Evolutionary conservation across 1,139 yeast species (phyloP), one percentile per base, ranked within the genome.

Genomic region (Yamadazyma triangularis): DNA sequence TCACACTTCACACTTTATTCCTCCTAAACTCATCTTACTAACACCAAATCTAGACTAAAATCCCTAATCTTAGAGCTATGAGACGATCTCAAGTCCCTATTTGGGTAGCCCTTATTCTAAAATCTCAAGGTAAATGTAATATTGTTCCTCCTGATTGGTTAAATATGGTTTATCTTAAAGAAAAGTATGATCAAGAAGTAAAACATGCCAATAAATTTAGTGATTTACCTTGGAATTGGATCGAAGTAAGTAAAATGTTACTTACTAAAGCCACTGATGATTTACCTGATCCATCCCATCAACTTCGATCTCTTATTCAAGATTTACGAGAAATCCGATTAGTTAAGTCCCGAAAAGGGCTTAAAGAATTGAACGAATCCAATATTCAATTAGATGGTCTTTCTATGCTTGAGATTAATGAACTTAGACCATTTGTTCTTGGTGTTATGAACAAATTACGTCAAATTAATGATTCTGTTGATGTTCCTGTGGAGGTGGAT

Each of bases 81-180:
- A 73, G 83, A 40, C 68, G 91, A 35, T 76, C 73, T 20, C 65
- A 73, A 29, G 79, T 91, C 0, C 95, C 96, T 0, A 45, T 91
- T 4, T 91, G 98, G 98, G 65, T 86, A 15, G 97, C 96, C 0
- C 55, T 88, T 10, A 64, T 89, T 12, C 63, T 91, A 33, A 87
- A 87, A 49, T 77, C 82, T 27, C 97, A 91, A 53, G 81, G 79
- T 30, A 81, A 89, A 44, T 87, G 97, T 55, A 81, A 80, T 39
- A 79, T 91, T 3, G 79, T 88, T 5, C 81, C 89, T 8, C 99
- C 99, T 0, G 69, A 64, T 2, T 91, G 99, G 99, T 66, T 91
- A n/a, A 71, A 69, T 11, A 57, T 73, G 31, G 61, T 64, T n/a
- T 65, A 63, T 34, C 56, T 91, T 34, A 72, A 73, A 36, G 67